Conservation (phyloP, 2,329 filamentous ascomycete genomes). For the Colletotrichum lindemuthianum region DNA sequence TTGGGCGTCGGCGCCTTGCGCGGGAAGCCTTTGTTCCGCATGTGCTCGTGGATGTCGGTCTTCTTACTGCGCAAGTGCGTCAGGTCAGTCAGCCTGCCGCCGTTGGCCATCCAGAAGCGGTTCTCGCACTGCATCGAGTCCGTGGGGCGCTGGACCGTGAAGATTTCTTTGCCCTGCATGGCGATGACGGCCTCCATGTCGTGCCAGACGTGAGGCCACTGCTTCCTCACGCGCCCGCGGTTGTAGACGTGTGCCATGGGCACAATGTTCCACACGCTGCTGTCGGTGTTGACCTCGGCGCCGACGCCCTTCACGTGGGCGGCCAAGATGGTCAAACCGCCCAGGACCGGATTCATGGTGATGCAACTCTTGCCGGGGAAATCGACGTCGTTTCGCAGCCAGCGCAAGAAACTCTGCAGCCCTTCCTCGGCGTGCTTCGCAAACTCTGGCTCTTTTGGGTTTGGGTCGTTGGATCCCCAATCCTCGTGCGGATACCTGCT, state of each 20-base stretch:
- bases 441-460: too few relatives aligned
- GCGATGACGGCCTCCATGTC: constrained; percentile 6
- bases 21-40: background rate
- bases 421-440: too few relatives aligned
- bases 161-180: constrained; percentile 1
- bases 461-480: background rate
- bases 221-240: background rate
- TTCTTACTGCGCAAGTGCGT: background rate
- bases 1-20: background rate
- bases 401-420: background rate
- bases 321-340: background rate
- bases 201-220: background rate
- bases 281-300: background rate
- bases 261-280: background rate
- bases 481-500: background rate
- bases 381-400: background rate
- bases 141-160: background rate
- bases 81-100: background rate
- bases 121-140: background rate
- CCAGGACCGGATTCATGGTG: background rate
- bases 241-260: constrained; percentile 9
- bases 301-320: background rate
- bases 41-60: background rate
- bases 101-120: constrained; percentile 1
- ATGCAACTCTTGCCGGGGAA: background rate